Conservation (phyloP, 2,329 filamentous ascomycete species). For the Stagonosporopsis tanaceti region DNA sequence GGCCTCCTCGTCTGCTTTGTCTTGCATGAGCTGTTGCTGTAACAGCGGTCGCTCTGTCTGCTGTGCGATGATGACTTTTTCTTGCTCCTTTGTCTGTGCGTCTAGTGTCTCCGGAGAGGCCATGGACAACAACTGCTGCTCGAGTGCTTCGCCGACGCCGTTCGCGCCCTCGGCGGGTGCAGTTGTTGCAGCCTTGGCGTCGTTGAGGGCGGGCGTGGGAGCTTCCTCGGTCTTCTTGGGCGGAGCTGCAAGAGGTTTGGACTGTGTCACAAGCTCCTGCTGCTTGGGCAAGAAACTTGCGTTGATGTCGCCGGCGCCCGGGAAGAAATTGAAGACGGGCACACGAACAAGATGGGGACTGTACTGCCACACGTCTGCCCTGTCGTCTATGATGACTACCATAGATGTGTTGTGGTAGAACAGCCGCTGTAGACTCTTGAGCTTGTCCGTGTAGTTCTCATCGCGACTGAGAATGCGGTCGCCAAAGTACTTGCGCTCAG, state of each 20-base stretch:
- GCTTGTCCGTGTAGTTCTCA: constrained; percentile 91
- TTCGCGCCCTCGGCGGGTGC: constrained; percentile 37
- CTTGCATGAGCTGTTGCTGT: constrained; percentile 90
- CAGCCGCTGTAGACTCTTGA: constrained; percentile 87
- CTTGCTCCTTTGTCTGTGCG: constrained; percentile 83
- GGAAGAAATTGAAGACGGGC: constrained; percentile 95
- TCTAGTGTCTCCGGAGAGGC: constrained; percentile 75
- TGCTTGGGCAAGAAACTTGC: constrained; percentile 93
- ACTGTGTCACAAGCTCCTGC: constrained; percentile 44
- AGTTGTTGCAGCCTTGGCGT: constrained; percentile 34
- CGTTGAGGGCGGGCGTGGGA: constrained; percentile 26
- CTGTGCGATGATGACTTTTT: constrained; percentile 86
- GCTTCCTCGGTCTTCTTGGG: constrained; percentile 31
- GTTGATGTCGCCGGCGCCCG: constrained; percentile 98
- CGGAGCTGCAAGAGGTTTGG: constrained; percentile 30
- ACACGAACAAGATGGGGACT: constrained; percentile 94
- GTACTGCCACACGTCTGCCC: constrained; percentile 96
- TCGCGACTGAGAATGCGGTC: constrained; percentile 96
- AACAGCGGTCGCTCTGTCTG: constrained; percentile 86
- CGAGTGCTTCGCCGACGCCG: constrained; percentile 67
- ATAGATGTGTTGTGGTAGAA: constrained; percentile 98
- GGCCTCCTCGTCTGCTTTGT: constrained; percentile 77
- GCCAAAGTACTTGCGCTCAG: constrained; percentile 86
- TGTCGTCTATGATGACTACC: constrained; percentile 98
- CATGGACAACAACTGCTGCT: constrained; percentile 79